Percentiles rank a stretch among this genome's conserved stretches.
Conservation (phyloP, 208 protist genomes). For the Willaertia magna region DNA sequence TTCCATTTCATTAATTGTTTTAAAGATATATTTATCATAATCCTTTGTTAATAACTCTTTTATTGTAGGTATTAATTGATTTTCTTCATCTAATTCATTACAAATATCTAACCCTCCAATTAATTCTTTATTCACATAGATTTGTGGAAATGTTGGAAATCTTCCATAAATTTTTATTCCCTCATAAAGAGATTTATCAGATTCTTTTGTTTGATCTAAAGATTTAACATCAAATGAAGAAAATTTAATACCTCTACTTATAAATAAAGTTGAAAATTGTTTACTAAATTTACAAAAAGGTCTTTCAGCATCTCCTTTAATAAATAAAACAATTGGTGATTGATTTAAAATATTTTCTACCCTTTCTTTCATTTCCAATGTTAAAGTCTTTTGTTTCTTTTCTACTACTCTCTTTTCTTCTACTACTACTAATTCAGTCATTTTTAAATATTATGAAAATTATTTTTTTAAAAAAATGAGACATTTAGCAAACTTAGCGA, state of each 20-base stretch:
- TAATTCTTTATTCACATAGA: background rate
- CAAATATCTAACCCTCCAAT: background rate
- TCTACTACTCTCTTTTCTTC: too few relatives aligned
- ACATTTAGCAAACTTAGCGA: background rate
- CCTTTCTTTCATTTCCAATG: background rate
- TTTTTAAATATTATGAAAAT: too few relatives aligned
- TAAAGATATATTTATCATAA: background rate
- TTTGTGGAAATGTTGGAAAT: background rate
- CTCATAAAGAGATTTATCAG: background rate
- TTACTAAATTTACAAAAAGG: background rate
- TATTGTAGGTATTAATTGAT: background rate
- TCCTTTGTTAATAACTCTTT: background rate
- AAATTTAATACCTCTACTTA: background rate
- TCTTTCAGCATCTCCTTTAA: background rate
- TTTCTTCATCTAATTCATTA: background rate
- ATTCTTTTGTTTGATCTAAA: background rate
- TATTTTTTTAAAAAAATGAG: background rate
- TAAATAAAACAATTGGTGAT: background rate
- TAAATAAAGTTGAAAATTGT: background rate
- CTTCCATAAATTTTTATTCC: background rate
- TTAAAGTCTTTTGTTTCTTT: too few relatives aligned
- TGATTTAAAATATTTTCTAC: background rate
- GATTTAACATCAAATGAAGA: background rate
- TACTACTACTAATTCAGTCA: too few relatives aligned
- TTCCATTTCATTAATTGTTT: background rate